Base-by-base conservation (phyloP, 1,284 basidiomycete species). In the Calocybe gambosa region DNA sequence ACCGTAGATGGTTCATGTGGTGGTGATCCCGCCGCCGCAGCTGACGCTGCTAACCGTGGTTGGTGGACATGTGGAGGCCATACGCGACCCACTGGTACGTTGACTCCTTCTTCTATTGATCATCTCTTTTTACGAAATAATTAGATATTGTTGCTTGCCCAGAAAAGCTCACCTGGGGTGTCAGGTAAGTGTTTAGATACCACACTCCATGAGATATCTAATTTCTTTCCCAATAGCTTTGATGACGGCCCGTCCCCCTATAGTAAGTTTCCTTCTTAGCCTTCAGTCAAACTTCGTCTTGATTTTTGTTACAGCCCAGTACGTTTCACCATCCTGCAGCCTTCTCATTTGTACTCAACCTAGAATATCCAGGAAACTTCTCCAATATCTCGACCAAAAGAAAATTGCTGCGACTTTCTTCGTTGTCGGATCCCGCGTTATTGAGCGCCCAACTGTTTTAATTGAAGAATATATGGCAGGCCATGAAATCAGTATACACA, bases 11-110 rank as follows among this genome's bases (percentile, higher is more conserved):
- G 85, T n/a, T 77, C 82, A 16, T 86, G 85, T 57, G 71, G 62
- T 26, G 67, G 71, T 38, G 79, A 84, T 53, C 76, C 84, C 25
- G 64, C 64, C 2, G 75, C 80, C 10, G 81, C 77, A 3, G 65
- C 79, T 4, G 62, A 80, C 37, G 81, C 85, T 34, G 69, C 75
- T 7, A 65, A 64, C 49, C 78, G 80, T 54, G 84, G 85, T 36
- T 89, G 86, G 87, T 89, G 87, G 87, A 89, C 90, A n/a, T 93
- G 90, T 60, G 88, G 89, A 62, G 86, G 87, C 31, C 80, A 77
- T 63, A 89, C 88, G 5, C 76, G 87, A 15, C 42, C 50, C 40
- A 74, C 73, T 19, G 74, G 68, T 69, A 52, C 26, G 58, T 47
- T 19, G 29, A 4, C 36, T 19, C 25, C 39, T 15, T 35, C 15